phyloP scores from a whole-genome alignment of 2,329 filamentous ascomycete genomes.

The Plectosphaerella plurivora region DNA sequence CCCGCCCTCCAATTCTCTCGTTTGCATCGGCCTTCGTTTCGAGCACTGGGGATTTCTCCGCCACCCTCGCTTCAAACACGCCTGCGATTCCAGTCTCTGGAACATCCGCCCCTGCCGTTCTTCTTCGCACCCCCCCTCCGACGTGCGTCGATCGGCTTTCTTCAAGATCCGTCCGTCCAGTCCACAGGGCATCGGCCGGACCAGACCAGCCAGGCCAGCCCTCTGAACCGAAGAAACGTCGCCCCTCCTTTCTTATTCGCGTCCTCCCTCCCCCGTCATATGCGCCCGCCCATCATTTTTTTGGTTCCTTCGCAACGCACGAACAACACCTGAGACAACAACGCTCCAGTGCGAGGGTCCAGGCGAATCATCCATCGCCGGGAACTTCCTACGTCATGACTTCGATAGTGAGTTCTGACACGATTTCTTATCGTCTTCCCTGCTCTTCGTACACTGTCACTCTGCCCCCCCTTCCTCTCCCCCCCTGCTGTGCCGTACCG shows the following conservation, averaged over 20 bases:
- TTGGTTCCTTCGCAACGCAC: background rate
- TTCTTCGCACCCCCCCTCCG: constrained; percentile 4
- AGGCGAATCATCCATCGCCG: background rate
- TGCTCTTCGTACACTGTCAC: background rate
- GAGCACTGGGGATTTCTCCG: no score
- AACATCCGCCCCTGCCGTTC: background rate
- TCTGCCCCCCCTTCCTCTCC: background rate
- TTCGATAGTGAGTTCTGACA: constrained; percentile 24
- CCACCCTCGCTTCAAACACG: background rate
- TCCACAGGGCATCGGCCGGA: no score
- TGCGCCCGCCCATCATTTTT: no score
- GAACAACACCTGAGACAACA: background rate
- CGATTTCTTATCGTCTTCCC: constrained; percentile 1
- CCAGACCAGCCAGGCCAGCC: no score
- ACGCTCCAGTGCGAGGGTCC: background rate
- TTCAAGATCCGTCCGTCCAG: constrained; percentile 3
- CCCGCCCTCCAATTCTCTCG: no score
- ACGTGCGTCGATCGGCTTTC: constrained; percentile 3
- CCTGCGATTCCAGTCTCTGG: background rate
- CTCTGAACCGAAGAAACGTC: background rate
- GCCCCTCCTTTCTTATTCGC: background rate
- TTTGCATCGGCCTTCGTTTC: no score
- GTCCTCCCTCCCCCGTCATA: background rate
- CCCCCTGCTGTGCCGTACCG: constrained; percentile 1
- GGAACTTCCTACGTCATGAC: constrained; percentile 19